These are phyloP conservation scores for Sclerotinia borealis DNA, from an alignment of 2,329 filamentous ascomycete species.

Conservation along the genomic window DNA sequence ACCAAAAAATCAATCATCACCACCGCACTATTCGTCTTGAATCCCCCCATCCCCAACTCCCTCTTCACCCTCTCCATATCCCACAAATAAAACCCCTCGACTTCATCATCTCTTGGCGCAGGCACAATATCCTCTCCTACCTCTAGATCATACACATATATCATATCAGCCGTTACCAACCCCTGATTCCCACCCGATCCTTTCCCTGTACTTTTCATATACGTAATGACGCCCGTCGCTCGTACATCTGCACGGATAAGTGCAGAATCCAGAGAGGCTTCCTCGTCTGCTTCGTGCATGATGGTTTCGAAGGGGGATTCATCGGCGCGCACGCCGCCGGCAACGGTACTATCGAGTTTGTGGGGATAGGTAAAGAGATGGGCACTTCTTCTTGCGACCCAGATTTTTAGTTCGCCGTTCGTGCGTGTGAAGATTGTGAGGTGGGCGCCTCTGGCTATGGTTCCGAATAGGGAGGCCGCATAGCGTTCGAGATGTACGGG, in stretches of 20 bases:
- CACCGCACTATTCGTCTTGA: conserved; percentile 78
- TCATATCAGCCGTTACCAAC: conserved; percentile 56
- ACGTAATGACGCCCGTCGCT: conserved; percentile 56
- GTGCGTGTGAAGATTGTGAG: conserved; percentile 56
- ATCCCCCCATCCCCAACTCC: conserved; percentile 60
- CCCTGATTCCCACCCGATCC: conserved; percentile 44
- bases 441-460: conserved; percentile 59
- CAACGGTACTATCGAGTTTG: conserved; percentile 74
- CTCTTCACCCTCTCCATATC: conserved; percentile 51
- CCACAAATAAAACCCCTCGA: conserved; percentile 67
- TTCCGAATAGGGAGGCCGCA: conserved; percentile 49
- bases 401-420: conserved; percentile 48
- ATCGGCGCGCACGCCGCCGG: conserved; percentile 64
- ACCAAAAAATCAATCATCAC: conserved; percentile 79
- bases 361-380: conserved; percentile 66
- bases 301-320: conserved; percentile 61
- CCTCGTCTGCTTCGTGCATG: conserved; percentile 65
- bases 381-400: conserved; percentile 61
- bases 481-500: conserved; percentile 14
- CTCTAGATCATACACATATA: conserved; percentile 74
- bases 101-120: conserved; percentile 68
- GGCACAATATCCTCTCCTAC: conserved; percentile 52
- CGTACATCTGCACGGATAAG: conserved; percentile 47
- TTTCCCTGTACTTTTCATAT: conserved; percentile 52
- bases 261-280: conserved; percentile 58